Evolutionary conservation across 2,329 filamentous ascomycete genomes (phyloP), one percentile per base, ranked within the genome.

Genomic region (Shiraia sp.): DNA sequence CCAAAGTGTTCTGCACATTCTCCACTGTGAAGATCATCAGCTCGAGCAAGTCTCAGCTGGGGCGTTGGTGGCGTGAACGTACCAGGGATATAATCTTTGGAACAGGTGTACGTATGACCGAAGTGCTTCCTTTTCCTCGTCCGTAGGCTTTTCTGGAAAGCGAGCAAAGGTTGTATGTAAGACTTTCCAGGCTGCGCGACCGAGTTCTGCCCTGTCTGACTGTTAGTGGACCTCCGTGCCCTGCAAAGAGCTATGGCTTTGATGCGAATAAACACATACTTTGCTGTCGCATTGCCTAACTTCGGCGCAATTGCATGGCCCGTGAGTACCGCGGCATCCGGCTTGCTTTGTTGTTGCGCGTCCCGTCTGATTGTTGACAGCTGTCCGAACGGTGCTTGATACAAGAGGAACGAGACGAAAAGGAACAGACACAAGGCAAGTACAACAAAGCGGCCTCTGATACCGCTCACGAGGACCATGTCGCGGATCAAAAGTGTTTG

Each of bases 211-310:
- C 67, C 77, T 80, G 45, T 38, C 13, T 24, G 32, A 35, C 14
- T 51, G 51, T 67, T 45, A 63, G 59, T 47, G 45, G 40, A 40
- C 8, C 14, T 32, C 29, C 29, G 29, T 24, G 24, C 26, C 29
- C 30, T 15, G 27, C n/a, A 39, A 46, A 36, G 41, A 42, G 41
- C n/a, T 19, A 32, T 12, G 24, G 34, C 30, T 27, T 32, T 13
- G 27, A 30, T 26, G 14, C 27, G 40, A 30, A 45, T 44, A 40
- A 43, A 36, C 24, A 63, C 67, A 26, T 67, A 69, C 67, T 92
- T 93, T 39, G 82, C 75, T 6, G 88, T 93, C 46, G 86, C 87
- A 70, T 93, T 93, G 62, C 88, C 88, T 38, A 93, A 75, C 71
- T 89, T 90, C 1, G 87, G 85, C 36, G 88, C 88, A 59, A 90